These are phyloP conservation scores for Macadamia tetraphylla DNA, from an alignment of 164 flowering plant species.

Conservation along the genomic window DNA sequence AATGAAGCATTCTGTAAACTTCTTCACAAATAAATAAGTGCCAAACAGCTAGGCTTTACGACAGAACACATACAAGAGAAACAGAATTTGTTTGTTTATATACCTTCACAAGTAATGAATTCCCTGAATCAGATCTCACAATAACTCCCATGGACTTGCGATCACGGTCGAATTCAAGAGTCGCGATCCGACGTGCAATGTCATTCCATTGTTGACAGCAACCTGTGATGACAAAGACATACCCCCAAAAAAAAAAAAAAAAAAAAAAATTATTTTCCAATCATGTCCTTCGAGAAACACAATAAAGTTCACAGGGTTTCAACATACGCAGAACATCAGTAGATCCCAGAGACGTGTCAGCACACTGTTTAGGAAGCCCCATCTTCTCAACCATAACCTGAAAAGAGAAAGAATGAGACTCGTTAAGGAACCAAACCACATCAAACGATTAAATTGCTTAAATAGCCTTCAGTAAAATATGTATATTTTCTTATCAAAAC, in stretches of 20 bases:
- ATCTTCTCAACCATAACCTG: slow-evolving; percentile 56
- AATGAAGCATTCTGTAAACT: too few relatives aligned
- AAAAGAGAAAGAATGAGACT: background rate
- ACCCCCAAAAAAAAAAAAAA: background rate
- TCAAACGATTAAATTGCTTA: background rate
- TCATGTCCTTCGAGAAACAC: background rate
- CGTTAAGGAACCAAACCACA: background rate
- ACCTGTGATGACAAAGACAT: slow-evolving; percentile 14
- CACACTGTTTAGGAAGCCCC: slow-evolving; percentile 37
- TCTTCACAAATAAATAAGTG: too few relatives aligned
- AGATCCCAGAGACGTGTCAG: slow-evolving; percentile 6
- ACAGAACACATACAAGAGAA: too few relatives aligned
- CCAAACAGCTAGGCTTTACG: too few relatives aligned
- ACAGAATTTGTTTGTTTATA: background rate
- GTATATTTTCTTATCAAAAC: background rate
- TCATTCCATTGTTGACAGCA: slow-evolving; percentile 36
- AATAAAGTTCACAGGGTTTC: background rate
- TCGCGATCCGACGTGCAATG: slow-evolving; percentile 37
- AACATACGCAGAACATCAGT: slow-evolving; percentile 28
- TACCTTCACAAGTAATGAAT: slow-evolving; percentile 45
- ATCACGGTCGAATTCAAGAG: slow-evolving; percentile 55
- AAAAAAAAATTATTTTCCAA: too few relatives aligned
- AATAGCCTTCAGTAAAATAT: background rate
- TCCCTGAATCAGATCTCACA: slow-evolving; percentile 32
- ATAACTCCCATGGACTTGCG: slow-evolving; percentile 59